These are phyloP conservation scores for Chimonanthus salicifolius DNA, from an alignment of 164 flowering plant genomes.

Conservation along the genomic window DNA sequence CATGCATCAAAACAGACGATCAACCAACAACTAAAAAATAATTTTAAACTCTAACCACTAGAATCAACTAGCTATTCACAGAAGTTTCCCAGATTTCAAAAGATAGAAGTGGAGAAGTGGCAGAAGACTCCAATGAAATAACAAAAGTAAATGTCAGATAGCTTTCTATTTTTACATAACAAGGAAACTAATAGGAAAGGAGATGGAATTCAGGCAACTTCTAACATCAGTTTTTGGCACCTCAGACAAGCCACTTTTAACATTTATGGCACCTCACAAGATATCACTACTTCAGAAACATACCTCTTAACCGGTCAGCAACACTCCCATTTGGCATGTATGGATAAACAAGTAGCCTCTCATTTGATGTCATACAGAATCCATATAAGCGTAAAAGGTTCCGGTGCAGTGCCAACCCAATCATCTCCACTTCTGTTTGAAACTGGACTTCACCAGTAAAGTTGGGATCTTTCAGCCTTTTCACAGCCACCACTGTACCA, in stretches of 20 bases:
- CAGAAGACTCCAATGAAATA: neutral
- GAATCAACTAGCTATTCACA: neutral
- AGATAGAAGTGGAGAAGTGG: neutral
- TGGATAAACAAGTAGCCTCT: constrained; percentile 89
- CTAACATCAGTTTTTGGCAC: too few relatives aligned
- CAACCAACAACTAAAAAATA: too few relatives aligned
- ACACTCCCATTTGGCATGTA: constrained; percentile 98
- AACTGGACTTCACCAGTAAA: constrained; percentile 92
- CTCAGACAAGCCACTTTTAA: too few relatives aligned
- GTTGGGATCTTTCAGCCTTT: constrained; percentile 83
- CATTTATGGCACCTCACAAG: too few relatives aligned
- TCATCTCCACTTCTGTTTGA: constrained; percentile 99
- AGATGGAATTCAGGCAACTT: too few relatives aligned
- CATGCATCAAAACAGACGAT: too few relatives aligned
- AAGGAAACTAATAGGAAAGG: too few relatives aligned
- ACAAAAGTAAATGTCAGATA: neutral
- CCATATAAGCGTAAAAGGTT: constrained; percentile 90
- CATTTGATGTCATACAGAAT: constrained; percentile 81
- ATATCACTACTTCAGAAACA: constrained; percentile 6
- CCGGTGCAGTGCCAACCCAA: constrained; percentile 89
- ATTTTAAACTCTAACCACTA: neutral
- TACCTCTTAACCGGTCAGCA: constrained; percentile 94
- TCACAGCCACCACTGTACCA: constrained; percentile 75
- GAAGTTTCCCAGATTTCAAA: neutral
- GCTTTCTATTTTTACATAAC: too few relatives aligned